These are phyloP conservation scores for Phytophthora meadii DNA, from an alignment of 352 stramenopile genomes.

Conservation along the genomic window DNA sequence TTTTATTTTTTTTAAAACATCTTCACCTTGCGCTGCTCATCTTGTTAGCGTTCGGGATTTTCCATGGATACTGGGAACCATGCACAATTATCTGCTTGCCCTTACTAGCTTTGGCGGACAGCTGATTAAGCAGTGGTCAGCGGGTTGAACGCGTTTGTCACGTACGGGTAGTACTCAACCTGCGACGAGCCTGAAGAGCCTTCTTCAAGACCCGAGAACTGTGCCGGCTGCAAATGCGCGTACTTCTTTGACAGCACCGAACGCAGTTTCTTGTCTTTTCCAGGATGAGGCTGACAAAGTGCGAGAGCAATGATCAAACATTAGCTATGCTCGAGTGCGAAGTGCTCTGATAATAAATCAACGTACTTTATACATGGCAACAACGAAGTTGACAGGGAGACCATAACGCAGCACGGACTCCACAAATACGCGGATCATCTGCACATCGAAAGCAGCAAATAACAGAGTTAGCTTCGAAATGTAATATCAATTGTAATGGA, in stretches of 20 bases:
- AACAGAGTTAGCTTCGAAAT: slow-evolving; percentile 5
- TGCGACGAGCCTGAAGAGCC: slow-evolving; percentile 59
- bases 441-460: slow-evolving; percentile 2
- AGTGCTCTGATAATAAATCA: background rate
- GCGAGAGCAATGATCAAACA: too few relatives aligned
- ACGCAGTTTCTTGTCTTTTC: slow-evolving; percentile 88
- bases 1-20: slow-evolving; percentile 31
- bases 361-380: slow-evolving; percentile 84
- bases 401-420: slow-evolving; percentile 98
- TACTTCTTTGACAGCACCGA: slow-evolving; percentile 86
- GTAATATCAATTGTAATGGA: background rate
- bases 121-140: slow-evolving; percentile 44
- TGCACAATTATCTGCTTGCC: slow-evolving; percentile 12
- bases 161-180: slow-evolving; percentile 85
- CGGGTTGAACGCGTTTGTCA: slow-evolving; percentile 82
- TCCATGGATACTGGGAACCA: slow-evolving; percentile 13
- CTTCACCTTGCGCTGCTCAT: slow-evolving; percentile 15
- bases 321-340: background rate
- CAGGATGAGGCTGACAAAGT: slow-evolving; percentile 57
- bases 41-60: slow-evolving; percentile 16
- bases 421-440: slow-evolving; percentile 96
- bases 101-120: slow-evolving; percentile 6
- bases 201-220: slow-evolving; percentile 85
- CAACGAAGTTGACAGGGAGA: slow-evolving; percentile 96
- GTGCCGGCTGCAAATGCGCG: slow-evolving; percentile 80